A percentile compares a stretch with the other conserved stretches of the same genome.
phyloP scores from a whole-genome alignment of 1,284 basidiomycete species.

The Coniophora puteana region DNA sequence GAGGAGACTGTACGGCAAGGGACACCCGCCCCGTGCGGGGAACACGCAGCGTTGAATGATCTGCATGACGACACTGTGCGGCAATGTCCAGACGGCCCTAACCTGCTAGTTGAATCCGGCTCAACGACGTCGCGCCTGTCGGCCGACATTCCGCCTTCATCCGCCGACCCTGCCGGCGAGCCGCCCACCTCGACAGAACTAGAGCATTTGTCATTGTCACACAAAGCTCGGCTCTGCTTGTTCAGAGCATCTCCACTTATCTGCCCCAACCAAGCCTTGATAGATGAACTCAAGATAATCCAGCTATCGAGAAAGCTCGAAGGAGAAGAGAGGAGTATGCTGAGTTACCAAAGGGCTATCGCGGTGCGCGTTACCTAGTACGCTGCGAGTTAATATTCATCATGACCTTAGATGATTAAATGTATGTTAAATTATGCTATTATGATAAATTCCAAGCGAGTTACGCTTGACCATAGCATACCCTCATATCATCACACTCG shows the following conservation, averaged over 20 bases:
- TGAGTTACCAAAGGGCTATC: conserved; percentile 66
- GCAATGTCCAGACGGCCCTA: conserved; percentile 35
- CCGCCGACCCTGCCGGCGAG: too few relatives aligned
- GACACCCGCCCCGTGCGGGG: conserved; percentile 42
- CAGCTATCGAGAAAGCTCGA: conserved; percentile 56
- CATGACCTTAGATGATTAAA: conserved; percentile 49
- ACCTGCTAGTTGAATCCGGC: conserved; percentile 3
- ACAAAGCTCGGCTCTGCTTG: conserved; percentile 52
- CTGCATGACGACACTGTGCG: conserved; percentile 41
- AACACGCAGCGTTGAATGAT: conserved; percentile 51
- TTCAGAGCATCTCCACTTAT: conserved; percentile 57
- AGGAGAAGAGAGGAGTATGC: conserved; percentile 57
- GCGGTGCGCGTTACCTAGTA: conserved; percentile 27
- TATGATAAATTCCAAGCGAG: not conserved
- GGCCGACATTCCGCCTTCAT: too few relatives aligned
- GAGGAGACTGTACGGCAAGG: conserved; percentile 46
- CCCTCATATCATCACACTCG: conserved; percentile 47
- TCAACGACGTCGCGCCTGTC: too few relatives aligned
- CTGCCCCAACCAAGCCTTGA: conserved; percentile 63
- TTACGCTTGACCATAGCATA: conserved; percentile 43
- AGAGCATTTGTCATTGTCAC: conserved; percentile 22
- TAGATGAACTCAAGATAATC: conserved; percentile 55
- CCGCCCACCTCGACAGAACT: conserved; percentile 4
- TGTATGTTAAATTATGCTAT: conserved; percentile 32
- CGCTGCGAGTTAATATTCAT: not conserved